Conservation (phyloP, 2,329 filamentous ascomycete species). For the Gaeumannomyces tritici region DNA sequence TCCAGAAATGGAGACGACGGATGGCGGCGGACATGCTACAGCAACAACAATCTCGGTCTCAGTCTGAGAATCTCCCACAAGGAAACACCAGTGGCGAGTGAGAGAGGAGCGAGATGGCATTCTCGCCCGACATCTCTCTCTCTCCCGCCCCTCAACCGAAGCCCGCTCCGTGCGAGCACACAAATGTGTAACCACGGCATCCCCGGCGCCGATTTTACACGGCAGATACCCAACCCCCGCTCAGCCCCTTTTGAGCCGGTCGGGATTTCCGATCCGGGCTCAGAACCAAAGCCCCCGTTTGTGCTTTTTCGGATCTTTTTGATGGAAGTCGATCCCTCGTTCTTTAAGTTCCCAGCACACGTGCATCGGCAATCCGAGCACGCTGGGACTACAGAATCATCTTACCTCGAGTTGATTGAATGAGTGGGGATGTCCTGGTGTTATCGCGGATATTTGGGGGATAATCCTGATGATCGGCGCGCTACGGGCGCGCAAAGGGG, state of each 20-base stretch:
- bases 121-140: background rate
- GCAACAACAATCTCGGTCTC: background rate
- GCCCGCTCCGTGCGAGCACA: background rate
- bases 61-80: background rate
- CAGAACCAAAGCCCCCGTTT: background rate
- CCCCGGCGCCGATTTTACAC: background rate
- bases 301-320: background rate
- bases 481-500: no score
- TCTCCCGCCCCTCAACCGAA: background rate
- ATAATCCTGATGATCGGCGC: background rate
- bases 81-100: background rate
- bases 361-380: background rate
- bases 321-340: background rate
- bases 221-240: background rate
- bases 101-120: background rate
- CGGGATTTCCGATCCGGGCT: background rate
- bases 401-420: background rate
- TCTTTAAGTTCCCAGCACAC: background rate
- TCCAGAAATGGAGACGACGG: background rate
- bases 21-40: background rate
- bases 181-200: background rate
- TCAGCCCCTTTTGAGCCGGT: background rate
- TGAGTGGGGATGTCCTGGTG: background rate
- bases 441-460: background rate
- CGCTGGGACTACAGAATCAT: background rate